Evolutionary conservation across 169 alveolate species (phyloP).

Genomic region (Amoebophrya sp.): DNA sequence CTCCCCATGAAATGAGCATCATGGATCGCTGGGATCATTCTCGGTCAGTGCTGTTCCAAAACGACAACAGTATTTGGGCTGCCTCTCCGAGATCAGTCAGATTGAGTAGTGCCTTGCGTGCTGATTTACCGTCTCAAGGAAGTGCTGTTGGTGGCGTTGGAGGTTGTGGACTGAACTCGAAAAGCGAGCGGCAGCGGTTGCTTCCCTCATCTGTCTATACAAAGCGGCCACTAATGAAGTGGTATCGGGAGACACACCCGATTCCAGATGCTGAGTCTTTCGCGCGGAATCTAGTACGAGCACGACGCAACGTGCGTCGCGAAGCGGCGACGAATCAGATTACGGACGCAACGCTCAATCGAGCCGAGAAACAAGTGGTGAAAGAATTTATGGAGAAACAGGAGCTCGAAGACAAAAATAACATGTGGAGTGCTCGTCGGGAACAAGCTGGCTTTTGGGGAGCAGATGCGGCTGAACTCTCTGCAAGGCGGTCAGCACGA

Average conservation of each 20-base stretch:
- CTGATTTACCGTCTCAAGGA: no score
- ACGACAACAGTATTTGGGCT: no score
- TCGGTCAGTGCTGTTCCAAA: no score
- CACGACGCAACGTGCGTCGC: background rate
- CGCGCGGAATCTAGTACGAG: background rate
- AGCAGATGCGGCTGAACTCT: background rate
- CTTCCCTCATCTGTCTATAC: background rate
- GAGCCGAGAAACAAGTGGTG: background rate
- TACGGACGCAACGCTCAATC: background rate
- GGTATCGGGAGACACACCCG: constrained; percentile 18
- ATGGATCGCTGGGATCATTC: no score
- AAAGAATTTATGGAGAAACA: background rate
- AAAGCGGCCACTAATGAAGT: background rate
- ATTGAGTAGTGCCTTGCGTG: no score
- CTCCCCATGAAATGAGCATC: background rate
- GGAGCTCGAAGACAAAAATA: background rate
- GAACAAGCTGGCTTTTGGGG: background rate
- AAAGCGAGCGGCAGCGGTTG: background rate
- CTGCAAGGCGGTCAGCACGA: background rate
- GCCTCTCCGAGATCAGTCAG: background rate
- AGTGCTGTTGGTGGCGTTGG: no score
- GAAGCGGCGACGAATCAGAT: background rate
- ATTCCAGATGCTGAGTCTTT: background rate
- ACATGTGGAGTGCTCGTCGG: background rate
- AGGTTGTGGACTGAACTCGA: background rate